These are phyloP conservation scores for Emericellopsis atlantica DNA, from an alignment of 2,329 filamentous ascomycete genomes.

Conservation along the genomic window DNA sequence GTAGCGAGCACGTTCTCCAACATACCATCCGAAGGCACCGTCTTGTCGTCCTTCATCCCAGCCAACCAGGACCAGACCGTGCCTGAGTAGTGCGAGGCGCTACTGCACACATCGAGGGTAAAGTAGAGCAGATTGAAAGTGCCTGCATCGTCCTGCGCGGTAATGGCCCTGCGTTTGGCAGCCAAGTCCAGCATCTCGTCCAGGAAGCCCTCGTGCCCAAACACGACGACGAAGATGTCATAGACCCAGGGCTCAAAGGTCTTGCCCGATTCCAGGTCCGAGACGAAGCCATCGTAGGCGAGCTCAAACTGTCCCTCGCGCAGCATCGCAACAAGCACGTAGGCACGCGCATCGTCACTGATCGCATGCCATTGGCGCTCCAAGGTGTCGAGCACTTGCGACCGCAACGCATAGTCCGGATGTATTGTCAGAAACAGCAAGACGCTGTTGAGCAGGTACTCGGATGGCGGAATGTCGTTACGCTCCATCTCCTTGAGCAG, in stretches of 20 bases:
- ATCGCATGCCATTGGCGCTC: constrained; percentile 48
- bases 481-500: constrained; percentile 64
- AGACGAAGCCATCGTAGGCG: constrained; percentile 57
- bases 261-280: constrained; percentile 45
- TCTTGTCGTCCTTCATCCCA: constrained; percentile 33
- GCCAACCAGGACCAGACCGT: constrained; percentile 61
- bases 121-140: constrained; percentile 48
- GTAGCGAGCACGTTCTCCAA: constrained; percentile 59
- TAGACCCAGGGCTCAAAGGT: constrained; percentile 60
- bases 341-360: constrained; percentile 41
- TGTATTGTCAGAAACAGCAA: constrained; percentile 68
- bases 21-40: constrained; percentile 42
- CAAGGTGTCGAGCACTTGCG: constrained; percentile 62
- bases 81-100: constrained; percentile 47
- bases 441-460: constrained; percentile 56
- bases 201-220: constrained; percentile 60
- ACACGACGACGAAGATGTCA: constrained; percentile 62
- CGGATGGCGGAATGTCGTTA: constrained; percentile 48
- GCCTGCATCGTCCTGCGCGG: constrained; percentile 23
- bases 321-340: constrained; percentile 60
- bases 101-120: constrained; percentile 64
- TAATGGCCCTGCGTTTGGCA: constrained; percentile 33
- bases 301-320: constrained; percentile 75
- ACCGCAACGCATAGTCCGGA: constrained; percentile 69
- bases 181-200: constrained; percentile 66